These are phyloP conservation scores for Hypoxylon sp. DNA, from an alignment of 2,329 filamentous ascomycete genomes.

Conservation along the genomic window DNA sequence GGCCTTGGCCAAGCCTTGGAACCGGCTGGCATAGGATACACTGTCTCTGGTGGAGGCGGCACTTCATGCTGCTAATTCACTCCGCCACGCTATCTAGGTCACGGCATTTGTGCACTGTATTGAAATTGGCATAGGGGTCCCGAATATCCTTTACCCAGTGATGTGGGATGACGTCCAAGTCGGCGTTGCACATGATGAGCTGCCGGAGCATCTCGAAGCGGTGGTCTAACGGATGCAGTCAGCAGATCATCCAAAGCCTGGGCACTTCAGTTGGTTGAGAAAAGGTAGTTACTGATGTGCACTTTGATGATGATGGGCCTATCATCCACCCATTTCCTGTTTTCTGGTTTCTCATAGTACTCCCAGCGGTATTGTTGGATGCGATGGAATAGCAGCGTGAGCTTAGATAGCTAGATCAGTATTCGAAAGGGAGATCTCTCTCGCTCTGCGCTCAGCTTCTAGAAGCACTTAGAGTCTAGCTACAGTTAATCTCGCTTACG, in stretches of 20 bases:
- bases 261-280: background rate
- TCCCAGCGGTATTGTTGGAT: slow-evolving; percentile 1
- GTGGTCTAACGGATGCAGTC: background rate
- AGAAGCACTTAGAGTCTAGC: slow-evolving; percentile 1
- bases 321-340: slow-evolving; percentile 9
- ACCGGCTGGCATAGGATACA: slow-evolving; percentile 4
- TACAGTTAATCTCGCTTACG: background rate
- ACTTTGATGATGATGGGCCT: slow-evolving; percentile 11
- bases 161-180: slow-evolving; percentile 8
- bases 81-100: slow-evolving; percentile 7
- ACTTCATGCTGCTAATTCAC: slow-evolving; percentile 10
- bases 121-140: slow-evolving; percentile 16
- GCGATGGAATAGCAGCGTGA: background rate
- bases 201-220: slow-evolving; percentile 12
- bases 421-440: no score
- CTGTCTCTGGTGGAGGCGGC: background rate
- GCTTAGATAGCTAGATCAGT: background rate
- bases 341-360: slow-evolving; percentile 10
- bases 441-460: background rate
- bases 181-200: slow-evolving; percentile 14
- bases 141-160: slow-evolving; percentile 7
- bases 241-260: background rate
- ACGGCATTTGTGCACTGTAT: slow-evolving; percentile 7
- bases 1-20: slow-evolving; percentile 11
- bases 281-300: slow-evolving; percentile 6